Base-by-base conservation (phyloP, 345 rosid genomes). In the Microcos paniculata region DNA sequence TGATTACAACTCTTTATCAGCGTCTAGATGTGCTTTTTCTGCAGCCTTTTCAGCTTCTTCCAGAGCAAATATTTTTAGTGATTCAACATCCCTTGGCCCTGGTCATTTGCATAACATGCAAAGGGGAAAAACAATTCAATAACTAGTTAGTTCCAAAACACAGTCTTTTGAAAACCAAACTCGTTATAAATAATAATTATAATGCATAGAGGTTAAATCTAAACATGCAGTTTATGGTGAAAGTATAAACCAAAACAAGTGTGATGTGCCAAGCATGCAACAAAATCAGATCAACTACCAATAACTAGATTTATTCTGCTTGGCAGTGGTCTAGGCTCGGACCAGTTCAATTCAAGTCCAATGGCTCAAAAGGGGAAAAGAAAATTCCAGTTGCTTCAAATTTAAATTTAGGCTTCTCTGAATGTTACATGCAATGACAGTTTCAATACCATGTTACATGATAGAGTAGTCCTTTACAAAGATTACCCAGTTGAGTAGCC, bases 31-130 rank as follows among this genome's bases (percentile, higher is more conserved):
- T 23, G 92, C 90, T 76, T 91, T 90, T 73, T 85, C 85, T 58
- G 94, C 95, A 38, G 95, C 98, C 80, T 94, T 94, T 66, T 89
- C 97, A 15, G 97, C 90, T 86, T 94, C 98, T 81, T 89, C 95
- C 78, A 92, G 76, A 55, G 80, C 91, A 78, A 94, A 92, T 6
- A 85, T 58, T 82, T 82, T 91, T 5, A 94, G 92, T n/a, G 91
- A 91, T 75, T 88, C 94, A 21, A 89, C 87, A 71, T 91, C 87
- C 77, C 97, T 86, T 73, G 83, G 85, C 31, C 98, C 97, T 94
- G 82, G 43, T 71, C 52, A 76, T 62, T 73, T 21, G 28, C 69
- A 73, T 73, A 18, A 43, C 30, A 73, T 35, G 19, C n/a, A 35
- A 40, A 3, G 1, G 11, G 38, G 8, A 14, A 14, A 62, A 73